phyloP scores from a whole-genome alignment of 306 rosid species.

The Trichosanthes truncata region DNA sequence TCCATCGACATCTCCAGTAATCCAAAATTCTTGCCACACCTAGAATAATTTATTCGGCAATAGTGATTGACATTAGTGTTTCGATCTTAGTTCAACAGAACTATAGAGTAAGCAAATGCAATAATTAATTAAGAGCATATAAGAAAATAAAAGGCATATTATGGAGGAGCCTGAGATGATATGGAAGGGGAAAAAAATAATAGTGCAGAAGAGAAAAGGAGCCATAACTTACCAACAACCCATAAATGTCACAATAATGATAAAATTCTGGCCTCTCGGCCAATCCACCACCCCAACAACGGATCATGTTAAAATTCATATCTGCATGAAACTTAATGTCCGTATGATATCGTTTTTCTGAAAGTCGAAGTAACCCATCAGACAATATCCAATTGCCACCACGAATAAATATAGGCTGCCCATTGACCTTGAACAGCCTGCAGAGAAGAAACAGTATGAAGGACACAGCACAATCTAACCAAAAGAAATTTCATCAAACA shows the following conservation, averaged over 20 bases:
- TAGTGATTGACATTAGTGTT: background rate
- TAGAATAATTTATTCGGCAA: constrained; percentile 12
- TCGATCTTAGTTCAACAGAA: background rate
- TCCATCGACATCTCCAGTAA: constrained; percentile 92
- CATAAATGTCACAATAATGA: constrained; percentile 77
- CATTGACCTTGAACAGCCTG: constrained; percentile 93
- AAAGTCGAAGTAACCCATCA: constrained; percentile 85
- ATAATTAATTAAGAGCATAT: background rate
- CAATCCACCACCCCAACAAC: constrained; percentile 98
- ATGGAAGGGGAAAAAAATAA: background rate
- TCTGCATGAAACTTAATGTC: constrained; percentile 92
- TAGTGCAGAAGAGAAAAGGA: constrained; percentile 5
- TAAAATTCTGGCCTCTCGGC: constrained; percentile 95
- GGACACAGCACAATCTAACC: background rate
- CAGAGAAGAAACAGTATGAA: constrained; percentile 11
- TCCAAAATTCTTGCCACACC: constrained; percentile 99
- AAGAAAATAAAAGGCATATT: background rate
- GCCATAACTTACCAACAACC: constrained; percentile 64
- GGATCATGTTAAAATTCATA: constrained; percentile 95
- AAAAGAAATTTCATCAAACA: background rate
- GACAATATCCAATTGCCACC: constrained; percentile 98
- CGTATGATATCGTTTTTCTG: constrained; percentile 69
- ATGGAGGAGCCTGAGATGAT: background rate
- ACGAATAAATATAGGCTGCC: constrained; percentile 75
- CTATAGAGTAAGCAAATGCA: background rate